Percentiles rank a stretch among this genome's conserved stretches.
These are phyloP conservation scores for Tausonia pullulans DNA, from an alignment of 1,284 basidiomycete genomes.

Conservation along the genomic window DNA sequence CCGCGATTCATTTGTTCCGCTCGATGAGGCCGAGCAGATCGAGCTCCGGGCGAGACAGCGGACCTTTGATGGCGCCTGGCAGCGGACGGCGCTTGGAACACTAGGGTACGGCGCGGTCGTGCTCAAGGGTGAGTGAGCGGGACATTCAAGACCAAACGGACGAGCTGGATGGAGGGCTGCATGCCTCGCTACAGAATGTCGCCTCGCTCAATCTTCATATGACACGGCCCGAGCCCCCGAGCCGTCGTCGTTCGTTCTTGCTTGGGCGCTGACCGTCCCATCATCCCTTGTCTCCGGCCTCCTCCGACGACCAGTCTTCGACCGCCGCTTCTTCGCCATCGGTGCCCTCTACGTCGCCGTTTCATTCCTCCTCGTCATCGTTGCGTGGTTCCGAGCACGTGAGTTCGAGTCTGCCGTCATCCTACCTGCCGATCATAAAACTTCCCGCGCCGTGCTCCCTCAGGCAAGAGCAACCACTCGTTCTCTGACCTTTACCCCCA, in stretches of 20 bases:
- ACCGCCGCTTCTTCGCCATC: constrained; percentile 7
- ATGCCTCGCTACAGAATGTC: constrained; percentile 50
- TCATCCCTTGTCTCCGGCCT: too few relatives aligned
- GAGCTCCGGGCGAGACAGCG: constrained; percentile 4
- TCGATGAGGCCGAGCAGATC: not conserved
- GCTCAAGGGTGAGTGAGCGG: not conserved
- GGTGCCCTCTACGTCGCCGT: constrained; percentile 6
- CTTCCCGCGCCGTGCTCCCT: too few relatives aligned
- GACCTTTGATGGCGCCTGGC: constrained; percentile 15
- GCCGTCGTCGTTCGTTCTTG: too few relatives aligned
- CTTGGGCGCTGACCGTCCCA: too few relatives aligned
- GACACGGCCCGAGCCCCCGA: too few relatives aligned
- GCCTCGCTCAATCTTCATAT: not conserved
- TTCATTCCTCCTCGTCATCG: constrained; percentile 1
- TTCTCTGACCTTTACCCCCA: constrained; percentile 1
- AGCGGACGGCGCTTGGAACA: constrained; percentile 6
- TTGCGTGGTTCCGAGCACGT: not conserved
- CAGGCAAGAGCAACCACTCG: constrained; percentile 4
- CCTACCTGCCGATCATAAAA: too few relatives aligned
- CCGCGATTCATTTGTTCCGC: not conserved
- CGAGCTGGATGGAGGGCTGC: constrained; percentile 22
- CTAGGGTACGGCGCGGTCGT: constrained; percentile 12
- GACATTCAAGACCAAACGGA: not conserved
- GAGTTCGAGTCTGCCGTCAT: too few relatives aligned
- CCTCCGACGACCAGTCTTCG: not conserved